phyloP scores from a whole-genome alignment of 495 filamentous ascomycete species.

The Xylaria cubensis region DNA sequence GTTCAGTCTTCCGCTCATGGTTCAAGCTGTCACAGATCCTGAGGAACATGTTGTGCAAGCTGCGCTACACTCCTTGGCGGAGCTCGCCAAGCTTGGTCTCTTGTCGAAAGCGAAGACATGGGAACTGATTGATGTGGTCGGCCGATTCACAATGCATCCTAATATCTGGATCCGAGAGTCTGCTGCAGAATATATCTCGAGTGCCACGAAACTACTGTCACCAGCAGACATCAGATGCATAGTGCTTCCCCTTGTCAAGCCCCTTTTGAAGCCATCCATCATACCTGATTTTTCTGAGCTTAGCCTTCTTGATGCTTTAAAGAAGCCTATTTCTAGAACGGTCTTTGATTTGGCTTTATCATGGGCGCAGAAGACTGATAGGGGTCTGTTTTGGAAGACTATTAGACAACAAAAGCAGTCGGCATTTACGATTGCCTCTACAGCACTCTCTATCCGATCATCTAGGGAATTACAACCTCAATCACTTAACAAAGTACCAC shows the following conservation, averaged over 20 bases:
- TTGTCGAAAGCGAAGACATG: slow-evolving; percentile 84
- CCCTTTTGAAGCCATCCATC: slow-evolving; percentile 78
- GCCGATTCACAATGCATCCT: slow-evolving; percentile 88
- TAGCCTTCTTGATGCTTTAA: slow-evolving; percentile 79
- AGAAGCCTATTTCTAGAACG: slow-evolving; percentile 77
- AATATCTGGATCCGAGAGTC: slow-evolving; percentile 95
- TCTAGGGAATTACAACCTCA: slow-evolving; percentile 41
- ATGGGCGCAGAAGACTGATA: slow-evolving; percentile 84
- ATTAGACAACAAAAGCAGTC: slow-evolving; percentile 62
- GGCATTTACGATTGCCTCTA: slow-evolving; percentile 68
- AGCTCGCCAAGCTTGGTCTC: slow-evolving; percentile 86
- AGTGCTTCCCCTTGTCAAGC: slow-evolving; percentile 75
- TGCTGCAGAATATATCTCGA: slow-evolving; percentile 79
- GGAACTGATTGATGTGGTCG: slow-evolving; percentile 82
- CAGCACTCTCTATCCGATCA: slow-evolving; percentile 43
- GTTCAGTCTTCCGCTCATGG: slow-evolving; percentile 94
- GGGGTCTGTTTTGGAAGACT: slow-evolving; percentile 84
- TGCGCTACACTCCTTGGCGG: slow-evolving; percentile 86
- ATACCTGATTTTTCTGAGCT: slow-evolving; percentile 69
- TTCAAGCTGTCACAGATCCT: slow-evolving; percentile 93
- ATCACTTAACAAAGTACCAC: slow-evolving; percentile 56
- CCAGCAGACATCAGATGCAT: slow-evolving; percentile 83
- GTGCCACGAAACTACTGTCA: slow-evolving; percentile 78
- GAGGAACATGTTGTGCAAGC: slow-evolving; percentile 96
- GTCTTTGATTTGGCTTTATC: slow-evolving; percentile 84